Evolutionary conservation across 129 eudicot species (phyloP), one percentile per base, ranked within the genome.

Genomic region (Artemisia annua): DNA sequence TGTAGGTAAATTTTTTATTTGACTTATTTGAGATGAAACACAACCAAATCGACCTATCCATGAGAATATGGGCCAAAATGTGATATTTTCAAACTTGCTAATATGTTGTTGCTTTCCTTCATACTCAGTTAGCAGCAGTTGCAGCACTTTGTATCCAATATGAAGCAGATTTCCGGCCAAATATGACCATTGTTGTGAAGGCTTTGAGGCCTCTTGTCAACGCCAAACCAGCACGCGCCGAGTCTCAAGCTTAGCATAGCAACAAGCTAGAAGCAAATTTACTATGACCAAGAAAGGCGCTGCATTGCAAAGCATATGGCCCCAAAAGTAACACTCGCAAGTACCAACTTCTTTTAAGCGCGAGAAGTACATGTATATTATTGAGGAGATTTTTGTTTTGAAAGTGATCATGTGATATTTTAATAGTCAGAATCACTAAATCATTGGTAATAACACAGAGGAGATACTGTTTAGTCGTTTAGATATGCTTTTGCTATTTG

Each of bases 61-160:
- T 11, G 6, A 57, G 63, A 20, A 8, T 18, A 58, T 20, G 35
- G 7, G 26, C 13, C 12, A 13, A 58, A 19, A 10, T 58, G 35
- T 12, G 7, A 20, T 20, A 17, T 58, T n/a, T 59, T 20, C 11
- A 3, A 2, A 60, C 3, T 20, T 13, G 32, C 67, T 62, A 26
- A 62, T 24, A 13, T 30, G 4, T 14, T 28, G 43, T 63, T 70
- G 58, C 65, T 64, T 70, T 24, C 48, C 44, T 68, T 1, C 59
- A 6, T 74, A 58, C 15, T 26, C 88, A 95, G 97, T 81, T 95
- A 92, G 99, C 90, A 75, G 99, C 99, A 16, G 97, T 95, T 72
- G 99, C 97, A 53, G 97, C 96, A 66, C 85, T 95, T 6, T 95
- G 97, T 70, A 96, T 95, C 71, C 99, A 95, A 68, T 90, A 95